A percentile compares a stretch with the other conserved stretches of the same genome.
These are phyloP conservation scores for Rhodomyrtus tomentosa DNA, from an alignment of 345 rosid species.

Conservation along the genomic window DNA sequence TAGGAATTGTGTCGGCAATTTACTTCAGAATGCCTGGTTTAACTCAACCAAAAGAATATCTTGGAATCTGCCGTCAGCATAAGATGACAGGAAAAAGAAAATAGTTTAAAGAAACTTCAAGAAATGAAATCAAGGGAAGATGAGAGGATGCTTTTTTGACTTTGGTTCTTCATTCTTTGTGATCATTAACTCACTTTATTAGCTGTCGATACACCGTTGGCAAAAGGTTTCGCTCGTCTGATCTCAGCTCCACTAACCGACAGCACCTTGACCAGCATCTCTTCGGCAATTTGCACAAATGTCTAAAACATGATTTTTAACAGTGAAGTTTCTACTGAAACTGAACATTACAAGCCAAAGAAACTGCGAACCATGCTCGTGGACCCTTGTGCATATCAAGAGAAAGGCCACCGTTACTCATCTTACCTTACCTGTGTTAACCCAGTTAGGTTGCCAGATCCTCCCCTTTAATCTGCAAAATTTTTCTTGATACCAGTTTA, in stretches of 20 bases:
- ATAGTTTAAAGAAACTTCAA: neutral
- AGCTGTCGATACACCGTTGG: neutral
- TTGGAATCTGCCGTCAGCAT: neutral
- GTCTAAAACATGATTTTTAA: neutral
- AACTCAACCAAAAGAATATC: neutral
- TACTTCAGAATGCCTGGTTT: neutral
- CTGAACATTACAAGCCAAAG: neutral
- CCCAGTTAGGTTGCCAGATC: neutral
- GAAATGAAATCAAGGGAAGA: neutral
- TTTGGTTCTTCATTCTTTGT: neutral
- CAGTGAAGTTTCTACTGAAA: neutral
- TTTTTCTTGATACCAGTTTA: neutral
- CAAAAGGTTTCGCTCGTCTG: neutral
- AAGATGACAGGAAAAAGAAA: too few species aligned
- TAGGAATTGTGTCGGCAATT: neutral
- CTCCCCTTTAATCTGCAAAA: neutral
- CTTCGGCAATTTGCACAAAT: neutral
- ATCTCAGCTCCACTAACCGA: neutral
- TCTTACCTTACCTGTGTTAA: neutral
- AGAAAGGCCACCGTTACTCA: neutral
- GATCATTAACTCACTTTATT: neutral
- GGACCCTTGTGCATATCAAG: neutral
- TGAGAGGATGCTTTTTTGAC: neutral
- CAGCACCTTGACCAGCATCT: neutral
- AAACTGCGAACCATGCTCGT: neutral